Base-by-base conservation (phyloP, 305 asterid species). In the Galium porrigens region DNA sequence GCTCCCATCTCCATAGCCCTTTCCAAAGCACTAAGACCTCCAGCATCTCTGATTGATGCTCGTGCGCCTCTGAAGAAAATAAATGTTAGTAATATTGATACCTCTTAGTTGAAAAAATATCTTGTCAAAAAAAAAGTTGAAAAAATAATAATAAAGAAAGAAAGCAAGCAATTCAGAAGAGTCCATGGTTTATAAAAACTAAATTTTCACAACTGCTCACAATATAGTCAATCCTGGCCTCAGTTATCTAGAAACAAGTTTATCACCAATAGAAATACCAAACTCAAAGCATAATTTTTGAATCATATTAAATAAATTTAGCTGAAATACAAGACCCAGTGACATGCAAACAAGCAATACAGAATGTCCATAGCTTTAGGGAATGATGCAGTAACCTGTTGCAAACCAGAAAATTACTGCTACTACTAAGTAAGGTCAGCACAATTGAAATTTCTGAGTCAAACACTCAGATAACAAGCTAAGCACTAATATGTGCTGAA, bases 1-100 rank as follows among this genome's bases (percentile, higher is more conserved):
- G 96, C 96, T 65, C 97, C 97, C 88, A 82, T 82, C 75, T 88
- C 96, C 97, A 91, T 88, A 53, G 97, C 91, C 76, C 96, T 85
- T 77, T 91, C 97, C 71, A 91, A 76, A 51, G 90, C 75, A 61
- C 78, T 79, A 60, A 82, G 78, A 58, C 96, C 96, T 63, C 86
- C 94, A 63, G 76, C 85, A 76, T 91, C 97, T 78, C 75, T 85
- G 66, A 88, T 72, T 25, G 92, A 86, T 18, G 86, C 86, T n/a
- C 86, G 81, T 42, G 96, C 97, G 70, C 97, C 97, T 76, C 97
- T 88, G 84, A 29, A 71, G 37, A 68, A 62, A 69, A 69, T 25
- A 29, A 30, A 61, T 55, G 56, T 6, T 34, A 65, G 57, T 18
- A 18, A 52, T 6, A 20, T 20, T 7, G 1, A 39, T 44, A 55